Evolutionary conservation across 345 rosid species (phyloP).

Genomic region (Aegle marmelos): DNA sequence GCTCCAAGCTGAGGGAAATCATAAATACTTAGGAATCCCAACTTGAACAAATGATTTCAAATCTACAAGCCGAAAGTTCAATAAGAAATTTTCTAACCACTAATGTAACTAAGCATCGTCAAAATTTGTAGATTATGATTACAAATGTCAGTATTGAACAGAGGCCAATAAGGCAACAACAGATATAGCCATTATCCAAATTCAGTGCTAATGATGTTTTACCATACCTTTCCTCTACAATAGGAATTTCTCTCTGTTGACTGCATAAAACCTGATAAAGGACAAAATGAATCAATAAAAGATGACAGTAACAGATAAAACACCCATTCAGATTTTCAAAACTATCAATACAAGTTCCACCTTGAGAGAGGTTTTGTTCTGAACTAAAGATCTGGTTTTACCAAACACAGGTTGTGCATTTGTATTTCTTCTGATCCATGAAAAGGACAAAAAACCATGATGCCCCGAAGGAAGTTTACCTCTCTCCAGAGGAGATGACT

Average conservation of each 20-base stretch:
- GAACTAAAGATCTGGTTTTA: constrained; percentile 2
- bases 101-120: not conserved
- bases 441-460: constrained; percentile 25
- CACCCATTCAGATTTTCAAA: not conserved
- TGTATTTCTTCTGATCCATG: constrained; percentile 28
- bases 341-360: constrained; percentile 23
- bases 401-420: constrained; percentile 12
- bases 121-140: not conserved
- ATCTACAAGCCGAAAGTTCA: not conserved
- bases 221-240: constrained; percentile 59
- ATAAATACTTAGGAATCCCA: not conserved
- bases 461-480: constrained; percentile 28
- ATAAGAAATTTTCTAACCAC: not conserved
- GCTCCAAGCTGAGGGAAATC: not conserved
- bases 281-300: not conserved
- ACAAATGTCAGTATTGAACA: not conserved
- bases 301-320: not conserved
- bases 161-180: not conserved
- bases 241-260: constrained; percentile 50
- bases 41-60: not conserved
- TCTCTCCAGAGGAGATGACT: constrained; percentile 28
- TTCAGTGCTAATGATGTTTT: not conserved
- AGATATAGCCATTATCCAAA: not conserved
- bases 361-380: constrained; percentile 18
- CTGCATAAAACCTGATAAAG: constrained; percentile 45